A percentile compares a stretch with the other conserved stretches of the same genome.
Evolutionary conservation across 176 grass and related monocot species (phyloP).

Genomic region (Carex littledalei): DNA sequence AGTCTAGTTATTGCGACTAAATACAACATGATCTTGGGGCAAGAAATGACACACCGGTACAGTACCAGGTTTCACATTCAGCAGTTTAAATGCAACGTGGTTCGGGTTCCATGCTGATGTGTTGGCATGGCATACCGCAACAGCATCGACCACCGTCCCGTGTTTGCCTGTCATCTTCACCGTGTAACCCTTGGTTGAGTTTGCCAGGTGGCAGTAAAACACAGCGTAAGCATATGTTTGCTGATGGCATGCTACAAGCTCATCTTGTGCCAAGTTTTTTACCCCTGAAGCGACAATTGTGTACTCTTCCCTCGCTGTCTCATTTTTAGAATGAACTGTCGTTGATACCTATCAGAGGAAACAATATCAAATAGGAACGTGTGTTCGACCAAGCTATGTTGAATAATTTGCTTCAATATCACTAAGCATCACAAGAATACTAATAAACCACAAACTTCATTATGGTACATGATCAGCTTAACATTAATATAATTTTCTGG

Average conservation of each 20-base stretch:
- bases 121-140: constrained; percentile 74
- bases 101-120: constrained; percentile 47
- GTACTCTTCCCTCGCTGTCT: constrained; percentile 48
- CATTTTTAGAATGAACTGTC: constrained; percentile 24
- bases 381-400: too few relatives aligned
- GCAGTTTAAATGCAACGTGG: constrained; percentile 71
- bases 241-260: constrained; percentile 66
- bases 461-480: too few relatives aligned
- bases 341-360: constrained; percentile 24
- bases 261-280: constrained; percentile 12
- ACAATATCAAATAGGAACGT: background rate
- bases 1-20: background rate
- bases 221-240: constrained; percentile 73
- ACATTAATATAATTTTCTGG: too few relatives aligned
- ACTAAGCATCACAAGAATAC: too few relatives aligned
- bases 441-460: too few relatives aligned
- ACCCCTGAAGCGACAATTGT: constrained; percentile 31
- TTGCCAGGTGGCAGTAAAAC: constrained; percentile 72
- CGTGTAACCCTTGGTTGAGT: constrained; percentile 49
- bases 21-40: background rate
- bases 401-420: too few relatives aligned
- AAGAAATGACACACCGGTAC: constrained; percentile 79
- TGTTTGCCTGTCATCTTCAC: constrained; percentile 61
- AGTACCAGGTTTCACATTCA: constrained; percentile 67
- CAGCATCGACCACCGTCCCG: constrained; percentile 53